Base-by-base conservation (phyloP, 345 rosid genomes). In the Arabidopsis suecica region DNA sequence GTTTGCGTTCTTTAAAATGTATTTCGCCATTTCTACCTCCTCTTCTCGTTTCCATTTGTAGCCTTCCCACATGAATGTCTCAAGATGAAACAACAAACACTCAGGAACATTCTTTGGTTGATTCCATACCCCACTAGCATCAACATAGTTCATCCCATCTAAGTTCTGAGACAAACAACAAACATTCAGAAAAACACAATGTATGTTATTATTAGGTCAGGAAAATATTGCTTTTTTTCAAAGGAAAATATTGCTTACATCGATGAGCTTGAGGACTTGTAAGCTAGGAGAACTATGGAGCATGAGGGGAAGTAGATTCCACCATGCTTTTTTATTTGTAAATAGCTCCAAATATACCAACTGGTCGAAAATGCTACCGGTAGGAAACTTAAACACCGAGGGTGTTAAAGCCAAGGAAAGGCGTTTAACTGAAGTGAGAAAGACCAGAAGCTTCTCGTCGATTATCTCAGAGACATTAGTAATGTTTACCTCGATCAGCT, bases 191-290 rank as follows among this genome's bases (percentile, higher is more conserved):
- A 23, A 23, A 23, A 23, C 25, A 23, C 25, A 23, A 23, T 23
- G 25, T 23, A 23, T 23, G 25, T 23, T 23, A 23, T 23, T 23
- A 23, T 23, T 23, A 23, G 25, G 25, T 23, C 25, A 23, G 25
- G 25, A 23, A 1, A 23, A 23, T 23, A 23, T 23, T 23, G 25
- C 25, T 23, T 23, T 23, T 23, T 23, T 20, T 0, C 1, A 23
- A 23, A 23, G 25, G 25, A 11, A 40, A 13, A 12, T 3, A 9
- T 38, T 38, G 41, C 41, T 38, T 38, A 38, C 41, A 41, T 14
- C 7, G 11, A 57, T n/a, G 41, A 57, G 13, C 61, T 33, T 57
- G 61, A 57, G 61, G 61, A 16, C 61, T 57, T 57, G 22, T 41
- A 57, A 57, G 8, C n/a, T 33, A n/a, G 62, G 41, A 57, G 23